These are phyloP conservation scores for Debaryomyces fabryi DNA, from an alignment of 1,139 yeast species.

Conservation along the genomic window DNA sequence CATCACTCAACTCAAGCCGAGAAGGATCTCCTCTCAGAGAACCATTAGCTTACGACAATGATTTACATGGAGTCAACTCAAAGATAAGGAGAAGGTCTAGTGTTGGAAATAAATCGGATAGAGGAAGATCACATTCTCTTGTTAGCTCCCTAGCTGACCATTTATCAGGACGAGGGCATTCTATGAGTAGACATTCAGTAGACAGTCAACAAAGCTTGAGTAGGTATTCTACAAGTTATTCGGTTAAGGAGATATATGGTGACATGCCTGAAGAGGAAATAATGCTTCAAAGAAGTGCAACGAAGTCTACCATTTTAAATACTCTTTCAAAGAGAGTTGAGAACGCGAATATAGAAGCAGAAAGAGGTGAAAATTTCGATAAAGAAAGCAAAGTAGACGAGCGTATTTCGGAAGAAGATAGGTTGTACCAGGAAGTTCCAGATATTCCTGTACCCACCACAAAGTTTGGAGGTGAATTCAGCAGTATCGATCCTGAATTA, in stretches of 20 bases:
- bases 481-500: constrained; percentile 58
- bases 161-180: constrained; percentile 1
- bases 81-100: not conserved
- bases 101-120: not conserved
- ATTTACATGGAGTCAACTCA: not conserved
- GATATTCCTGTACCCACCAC: constrained; percentile 44
- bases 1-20: not conserved
- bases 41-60: not conserved
- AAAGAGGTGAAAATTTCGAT: constrained; percentile 9
- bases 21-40: not conserved
- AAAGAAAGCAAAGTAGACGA: constrained; percentile 13
- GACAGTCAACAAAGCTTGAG: constrained; percentile 9
- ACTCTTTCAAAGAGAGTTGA: constrained; percentile 24
- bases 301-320: constrained; percentile 39
- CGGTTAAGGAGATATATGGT: constrained; percentile 35
- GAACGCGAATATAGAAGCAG: constrained; percentile 14
- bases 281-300: constrained; percentile 34
- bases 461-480: constrained; percentile 53
- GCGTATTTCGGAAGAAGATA: not conserved
- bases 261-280: constrained; percentile 28
- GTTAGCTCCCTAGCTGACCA: not conserved
- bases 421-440: constrained; percentile 29
- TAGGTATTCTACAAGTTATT: constrained; percentile 21
- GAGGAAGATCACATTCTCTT: not conserved
- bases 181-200: not conserved